phyloP scores from a whole-genome alignment of 441 rosid species.

The Francoa sonchifolia region DNA sequence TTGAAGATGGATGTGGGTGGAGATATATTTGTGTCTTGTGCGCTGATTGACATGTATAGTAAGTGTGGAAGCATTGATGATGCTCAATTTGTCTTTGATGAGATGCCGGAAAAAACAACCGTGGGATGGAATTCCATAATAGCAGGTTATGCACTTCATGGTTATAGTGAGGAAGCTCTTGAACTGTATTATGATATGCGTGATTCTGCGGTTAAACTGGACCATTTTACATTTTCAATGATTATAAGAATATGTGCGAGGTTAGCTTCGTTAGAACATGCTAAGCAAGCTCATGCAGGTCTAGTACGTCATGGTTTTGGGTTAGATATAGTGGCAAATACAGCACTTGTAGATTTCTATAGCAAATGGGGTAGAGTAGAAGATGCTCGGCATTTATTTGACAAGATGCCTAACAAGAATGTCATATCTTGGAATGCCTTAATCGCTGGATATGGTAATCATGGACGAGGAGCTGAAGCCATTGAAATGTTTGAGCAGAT shows the following conservation, averaged over 20 bases:
- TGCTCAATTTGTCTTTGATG: conserved; percentile 54
- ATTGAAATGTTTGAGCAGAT: conserved; percentile 59
- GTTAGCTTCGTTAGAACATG: conserved; percentile 59
- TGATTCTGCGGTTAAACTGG: conserved; percentile 51
- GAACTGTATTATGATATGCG: conserved; percentile 60
- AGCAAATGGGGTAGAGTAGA: conserved; percentile 93
- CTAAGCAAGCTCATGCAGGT: conserved; percentile 76
- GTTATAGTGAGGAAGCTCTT: conserved; percentile 72
- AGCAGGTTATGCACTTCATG: conserved; percentile 75
- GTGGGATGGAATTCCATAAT: conserved; percentile 82
- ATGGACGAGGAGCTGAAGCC: conserved; percentile 64
- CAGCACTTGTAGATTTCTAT: conserved; percentile 78
- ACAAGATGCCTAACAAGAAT: conserved; percentile 61
- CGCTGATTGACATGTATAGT: conserved; percentile 77
- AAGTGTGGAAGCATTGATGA: conserved; percentile 80
- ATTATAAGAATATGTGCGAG: conserved; percentile 54
- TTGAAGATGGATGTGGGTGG: conserved; percentile 39
- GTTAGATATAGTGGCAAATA: conserved; percentile 55
- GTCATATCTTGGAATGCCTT: conserved; percentile 78
- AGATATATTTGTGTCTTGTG: conserved; percentile 55
- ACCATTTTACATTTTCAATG: conserved; percentile 74
- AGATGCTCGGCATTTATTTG: conserved; percentile 58
- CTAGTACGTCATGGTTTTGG: conserved; percentile 63
- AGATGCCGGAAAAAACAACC: conserved; percentile 60
- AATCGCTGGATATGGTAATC: conserved; percentile 77